phyloP scores from a whole-genome alignment of 192 early-diverging fungal genomes.

The Rhizophagus clarus region DNA sequence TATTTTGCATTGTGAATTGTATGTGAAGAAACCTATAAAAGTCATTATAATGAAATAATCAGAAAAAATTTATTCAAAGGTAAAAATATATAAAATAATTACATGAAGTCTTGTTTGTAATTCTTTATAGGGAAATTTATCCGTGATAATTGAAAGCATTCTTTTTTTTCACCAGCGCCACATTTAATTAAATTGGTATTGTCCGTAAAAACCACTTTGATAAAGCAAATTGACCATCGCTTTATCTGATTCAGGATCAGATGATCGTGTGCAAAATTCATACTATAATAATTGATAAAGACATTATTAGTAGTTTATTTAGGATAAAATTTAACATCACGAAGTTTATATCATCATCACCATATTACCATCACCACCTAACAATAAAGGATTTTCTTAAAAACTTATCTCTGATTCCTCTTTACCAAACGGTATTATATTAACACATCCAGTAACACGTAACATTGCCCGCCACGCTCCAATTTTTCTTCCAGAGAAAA shows the following conservation, averaged over 20 bases:
- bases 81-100: no score
- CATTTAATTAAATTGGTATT: no score
- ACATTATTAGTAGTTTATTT: background rate
- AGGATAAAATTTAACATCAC: background rate
- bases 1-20: background rate
- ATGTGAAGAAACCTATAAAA: background rate
- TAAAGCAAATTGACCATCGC: background rate
- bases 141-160: no score
- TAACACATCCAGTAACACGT: no score
- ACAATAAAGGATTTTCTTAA: background rate
- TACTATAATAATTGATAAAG: background rate
- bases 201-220: no score
- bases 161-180: no score
- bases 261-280: no score
- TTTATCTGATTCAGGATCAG: background rate
- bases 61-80: no score
- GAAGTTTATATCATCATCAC: background rate
- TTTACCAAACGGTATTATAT: constrained; percentile 7
- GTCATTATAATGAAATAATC: no score
- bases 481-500: background rate
- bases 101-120: no score
- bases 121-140: no score
- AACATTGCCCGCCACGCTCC: background rate
- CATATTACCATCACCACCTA: no score
- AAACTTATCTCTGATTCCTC: background rate